Evolutionary conservation across 768 basidiomycete genomes (phyloP), one percentile per base, ranked within the genome.

Genomic region (Boletales sp.): DNA sequence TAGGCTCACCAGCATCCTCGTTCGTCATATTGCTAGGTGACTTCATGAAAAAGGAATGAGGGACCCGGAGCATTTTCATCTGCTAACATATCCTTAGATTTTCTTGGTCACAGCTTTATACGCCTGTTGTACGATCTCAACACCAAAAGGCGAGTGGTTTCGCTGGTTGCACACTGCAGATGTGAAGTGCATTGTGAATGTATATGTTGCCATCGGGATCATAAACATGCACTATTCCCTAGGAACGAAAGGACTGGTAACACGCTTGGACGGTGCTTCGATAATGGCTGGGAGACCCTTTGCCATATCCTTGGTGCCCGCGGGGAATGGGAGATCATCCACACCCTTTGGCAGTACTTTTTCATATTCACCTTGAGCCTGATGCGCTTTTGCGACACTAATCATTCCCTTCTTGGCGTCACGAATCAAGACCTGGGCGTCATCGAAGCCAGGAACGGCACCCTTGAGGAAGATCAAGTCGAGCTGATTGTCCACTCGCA

Each of bases 381-480:
- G 81, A 56, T 87, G 83, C 57, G 81, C 80, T 48, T 70, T 75
- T 5, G 84, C 79, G 32, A 81, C 61, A 18, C 78, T 72, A n/a
- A 71, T 62, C 73, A 92, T 74, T 62, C 83, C 90, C 78, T 94
- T 94, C 73, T 93, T 91, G 19, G 94, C 87, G 66, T 99, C 97
- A 10, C 80, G 78, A 40, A 99, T 72, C 44, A 90, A 69, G 18
- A 99, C 87, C 49, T 90, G 90, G 0, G 88, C 86, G 57, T 94
- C 86, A 58, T 97, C 93, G 9, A 87, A 66, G 7, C 97, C 97
- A 3, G 97, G 93, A 3, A 98, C 83, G 36, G 84, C 81, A n/a
- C 97, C 97, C 50, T 85, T 82, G 46, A 99, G 84, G 67, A 87
- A 98, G 49, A 99, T 75, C 46, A 97, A 80, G 69, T 98, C 86